Evolutionary conservation across 352 stramenopile genomes (phyloP).

Genomic region (Globisporangium spinosum): DNA sequence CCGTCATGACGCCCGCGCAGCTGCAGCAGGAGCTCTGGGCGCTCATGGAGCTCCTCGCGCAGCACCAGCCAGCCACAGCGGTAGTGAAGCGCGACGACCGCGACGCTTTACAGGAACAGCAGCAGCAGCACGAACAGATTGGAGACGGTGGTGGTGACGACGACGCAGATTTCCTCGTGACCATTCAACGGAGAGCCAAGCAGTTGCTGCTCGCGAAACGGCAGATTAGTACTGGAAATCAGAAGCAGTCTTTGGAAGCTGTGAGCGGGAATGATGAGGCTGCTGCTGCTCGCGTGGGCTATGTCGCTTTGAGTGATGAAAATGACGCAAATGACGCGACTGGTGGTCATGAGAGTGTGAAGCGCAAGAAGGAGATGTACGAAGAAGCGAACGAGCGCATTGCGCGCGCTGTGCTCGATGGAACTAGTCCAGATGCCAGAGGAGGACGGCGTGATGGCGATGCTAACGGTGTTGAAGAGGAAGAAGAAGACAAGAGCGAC

Average conservation of each 20-base stretch:
- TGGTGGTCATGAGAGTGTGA: constrained; percentile 10
- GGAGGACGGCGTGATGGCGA: background rate
- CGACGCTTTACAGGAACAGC: background rate
- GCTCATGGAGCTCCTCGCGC: constrained; percentile 40
- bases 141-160: background rate
- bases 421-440: constrained; percentile 11
- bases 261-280: background rate
- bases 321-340: background rate
- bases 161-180: constrained; percentile 22
- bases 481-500: constrained; percentile 72
- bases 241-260: background rate
- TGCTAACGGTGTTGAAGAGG: constrained; percentile 7
- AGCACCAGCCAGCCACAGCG: background rate
- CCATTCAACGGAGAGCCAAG: constrained; percentile 25
- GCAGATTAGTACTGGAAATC: constrained; percentile 9
- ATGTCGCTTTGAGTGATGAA: background rate
- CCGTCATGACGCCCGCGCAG: constrained; percentile 14
- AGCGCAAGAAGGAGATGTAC: constrained; percentile 27
- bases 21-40: constrained; percentile 43
- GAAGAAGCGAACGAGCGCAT: constrained; percentile 66
- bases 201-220: constrained; percentile 27
- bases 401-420: constrained; percentile 49
- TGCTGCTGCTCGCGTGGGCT: constrained; percentile 1
- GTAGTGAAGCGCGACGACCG: constrained; percentile 2
- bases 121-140: background rate